These are phyloP conservation scores for Gracilaria gracilis DNA, from an alignment of 23 red algal genomes.

Conservation along the genomic window DNA sequence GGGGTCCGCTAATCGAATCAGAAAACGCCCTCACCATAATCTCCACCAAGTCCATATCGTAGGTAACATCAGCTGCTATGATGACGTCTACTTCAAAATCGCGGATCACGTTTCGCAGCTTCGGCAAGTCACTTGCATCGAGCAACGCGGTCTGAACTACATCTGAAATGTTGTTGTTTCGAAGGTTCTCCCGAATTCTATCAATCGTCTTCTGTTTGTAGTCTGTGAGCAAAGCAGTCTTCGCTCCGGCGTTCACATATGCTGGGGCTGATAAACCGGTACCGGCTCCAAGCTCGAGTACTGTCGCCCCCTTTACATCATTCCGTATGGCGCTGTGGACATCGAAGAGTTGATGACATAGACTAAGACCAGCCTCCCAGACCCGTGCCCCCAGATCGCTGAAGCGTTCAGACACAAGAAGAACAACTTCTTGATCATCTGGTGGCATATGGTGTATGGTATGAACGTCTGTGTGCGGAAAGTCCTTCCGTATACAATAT, in stretches of 20 bases:
- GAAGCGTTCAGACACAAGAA: constrained; percentile 29
- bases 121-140: constrained; percentile 28
- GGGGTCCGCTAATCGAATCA: not conserved
- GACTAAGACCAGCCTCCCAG: constrained; percentile 37
- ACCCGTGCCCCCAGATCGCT: constrained; percentile 33
- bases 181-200: constrained; percentile 22
- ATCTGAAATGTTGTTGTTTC: constrained; percentile 5
- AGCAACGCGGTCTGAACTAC: constrained; percentile 6
- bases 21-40: constrained; percentile 25
- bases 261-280: constrained; percentile 35
- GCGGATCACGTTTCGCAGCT: not conserved
- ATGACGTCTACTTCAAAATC: constrained; percentile 38
- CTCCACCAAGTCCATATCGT: constrained; percentile 22
- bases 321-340: not conserved
- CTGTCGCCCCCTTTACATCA: constrained; percentile 5
- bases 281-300: constrained; percentile 55
- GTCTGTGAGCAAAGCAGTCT: constrained; percentile 40
- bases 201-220: constrained; percentile 31
- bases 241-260: constrained; percentile 28
- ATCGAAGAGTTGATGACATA: not conserved
- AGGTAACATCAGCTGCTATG: constrained; percentile 50
- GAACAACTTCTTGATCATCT: constrained; percentile 1
- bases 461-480: not conserved
- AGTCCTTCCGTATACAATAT: not conserved
- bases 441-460: constrained; percentile 27